phyloP scores from a whole-genome alignment of 2,329 filamentous ascomycete species.

The Colletotrichum liriopes region DNA sequence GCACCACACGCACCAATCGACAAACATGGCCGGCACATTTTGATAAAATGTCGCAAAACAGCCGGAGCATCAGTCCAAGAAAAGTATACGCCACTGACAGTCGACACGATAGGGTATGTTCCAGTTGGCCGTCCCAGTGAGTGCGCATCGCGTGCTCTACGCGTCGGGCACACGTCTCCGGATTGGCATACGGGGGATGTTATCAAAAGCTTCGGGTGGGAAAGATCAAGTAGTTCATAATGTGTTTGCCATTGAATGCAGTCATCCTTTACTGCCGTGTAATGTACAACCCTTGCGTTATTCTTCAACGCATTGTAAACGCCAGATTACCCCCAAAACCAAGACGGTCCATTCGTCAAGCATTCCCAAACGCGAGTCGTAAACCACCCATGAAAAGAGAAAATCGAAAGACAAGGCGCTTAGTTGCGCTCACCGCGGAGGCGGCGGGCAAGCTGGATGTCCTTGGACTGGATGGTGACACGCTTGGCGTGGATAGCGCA shows the following conservation, averaged over 20 bases:
- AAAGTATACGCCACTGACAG: no score
- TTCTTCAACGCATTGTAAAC: conserved; percentile 60
- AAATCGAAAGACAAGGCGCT: conserved; percentile 53
- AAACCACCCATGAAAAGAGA: conserved; percentile 53
- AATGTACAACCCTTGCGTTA: conserved; percentile 62
- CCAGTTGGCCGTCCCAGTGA: no score
- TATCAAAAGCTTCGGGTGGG: not conserved
- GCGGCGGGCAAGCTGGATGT: conserved; percentile 95
- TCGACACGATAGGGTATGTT: no score
- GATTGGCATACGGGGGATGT: not conserved
- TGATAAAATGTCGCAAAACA: no score
- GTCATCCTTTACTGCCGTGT: conserved; percentile 55
- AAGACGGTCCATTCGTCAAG: conserved; percentile 55
- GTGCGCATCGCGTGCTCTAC: no score
- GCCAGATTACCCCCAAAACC: conserved; percentile 60
- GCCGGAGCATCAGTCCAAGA: no score
- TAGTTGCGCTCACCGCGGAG: conserved; percentile 95
- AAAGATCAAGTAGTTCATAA: conserved; percentile 47
- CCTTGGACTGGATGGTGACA: conserved; percentile 98
- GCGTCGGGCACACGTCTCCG: no score
- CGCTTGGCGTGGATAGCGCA: conserved; percentile 99
- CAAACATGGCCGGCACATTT: no score
- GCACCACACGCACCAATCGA: no score
- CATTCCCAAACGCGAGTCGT: conserved; percentile 59
- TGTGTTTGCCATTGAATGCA: conserved; percentile 54